Evolutionary conservation across 768 basidiomycete species (phyloP).

Genomic region (Rhodosporidiobolus sp.): DNA sequence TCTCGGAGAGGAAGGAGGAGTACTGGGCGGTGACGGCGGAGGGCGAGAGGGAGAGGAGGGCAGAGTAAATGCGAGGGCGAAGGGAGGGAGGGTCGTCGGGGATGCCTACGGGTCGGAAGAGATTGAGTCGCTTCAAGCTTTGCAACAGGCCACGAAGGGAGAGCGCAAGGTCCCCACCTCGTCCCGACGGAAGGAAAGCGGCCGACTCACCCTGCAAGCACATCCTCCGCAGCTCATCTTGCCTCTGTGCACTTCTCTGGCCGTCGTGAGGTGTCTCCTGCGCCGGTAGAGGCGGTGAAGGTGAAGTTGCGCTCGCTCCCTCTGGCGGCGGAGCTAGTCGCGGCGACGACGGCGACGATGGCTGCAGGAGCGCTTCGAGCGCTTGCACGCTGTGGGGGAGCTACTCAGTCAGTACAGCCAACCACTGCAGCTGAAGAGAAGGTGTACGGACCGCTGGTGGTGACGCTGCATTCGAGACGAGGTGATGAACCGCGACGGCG

Average conservation of each 20-base stretch:
- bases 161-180: neutral
- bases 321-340: no score
- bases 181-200: neutral
- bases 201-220: neutral
- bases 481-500: neutral
- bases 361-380: conserved; percentile 6
- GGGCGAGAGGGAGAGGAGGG: conserved; percentile 20
- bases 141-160: neutral
- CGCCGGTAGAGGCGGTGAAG: no score
- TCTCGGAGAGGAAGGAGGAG: conserved; percentile 20
- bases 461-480: neutral
- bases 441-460: neutral
- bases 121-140: neutral
- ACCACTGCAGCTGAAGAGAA: no score
- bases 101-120: conserved; percentile 12
- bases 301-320: neutral
- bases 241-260: neutral
- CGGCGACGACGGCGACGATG: neutral
- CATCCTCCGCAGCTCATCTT: neutral
- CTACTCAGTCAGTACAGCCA: neutral
- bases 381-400: neutral
- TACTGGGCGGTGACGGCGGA: conserved; percentile 13
- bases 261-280: neutral
- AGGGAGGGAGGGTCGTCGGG: conserved; percentile 29
- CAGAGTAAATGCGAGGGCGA: conserved; percentile 13